phyloP scores from a whole-genome alignment of 2,329 filamentous ascomycete species.

The Colletotrichum spaethianum region DNA sequence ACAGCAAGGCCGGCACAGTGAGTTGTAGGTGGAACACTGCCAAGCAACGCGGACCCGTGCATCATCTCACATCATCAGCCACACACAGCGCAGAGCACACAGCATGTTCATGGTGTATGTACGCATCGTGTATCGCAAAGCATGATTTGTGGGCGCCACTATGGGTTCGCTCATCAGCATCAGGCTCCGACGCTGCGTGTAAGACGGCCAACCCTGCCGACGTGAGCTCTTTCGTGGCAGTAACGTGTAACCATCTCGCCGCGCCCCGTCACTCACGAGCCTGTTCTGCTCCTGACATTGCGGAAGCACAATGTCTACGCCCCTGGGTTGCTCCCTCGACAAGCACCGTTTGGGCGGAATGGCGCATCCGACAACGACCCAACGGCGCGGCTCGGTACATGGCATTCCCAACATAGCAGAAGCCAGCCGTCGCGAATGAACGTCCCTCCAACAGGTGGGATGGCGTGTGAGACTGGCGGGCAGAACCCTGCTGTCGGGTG shows the following conservation, averaged over 20 bases:
- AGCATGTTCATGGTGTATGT: no score
- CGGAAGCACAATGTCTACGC: background rate
- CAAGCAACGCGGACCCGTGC: background rate
- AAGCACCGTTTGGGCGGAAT: background rate
- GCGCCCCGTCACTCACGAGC: no score
- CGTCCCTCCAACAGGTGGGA: constrained; percentile 5
- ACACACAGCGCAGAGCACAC: background rate
- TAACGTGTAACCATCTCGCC: no score
- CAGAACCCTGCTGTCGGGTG: constrained; percentile 29
- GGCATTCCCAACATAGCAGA: background rate
- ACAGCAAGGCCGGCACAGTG: no score
- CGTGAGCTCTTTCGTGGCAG: background rate
- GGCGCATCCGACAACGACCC: background rate
- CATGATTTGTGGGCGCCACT: no score
- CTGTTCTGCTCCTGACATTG: background rate
- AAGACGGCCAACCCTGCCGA: constrained; percentile 15
- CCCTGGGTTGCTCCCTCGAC: constrained; percentile 6
- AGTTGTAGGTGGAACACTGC: no score
- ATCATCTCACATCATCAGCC: constrained; percentile 3
- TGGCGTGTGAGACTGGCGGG: background rate
- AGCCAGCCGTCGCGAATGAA: constrained; percentile 5
- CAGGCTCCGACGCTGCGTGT: background rate
- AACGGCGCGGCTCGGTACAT: background rate
- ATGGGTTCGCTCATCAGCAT: background rate
- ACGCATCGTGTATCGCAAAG: no score